These are phyloP conservation scores for Botrytis squamosa DNA, from an alignment of 2,329 filamentous ascomycete species.

Conservation along the genomic window DNA sequence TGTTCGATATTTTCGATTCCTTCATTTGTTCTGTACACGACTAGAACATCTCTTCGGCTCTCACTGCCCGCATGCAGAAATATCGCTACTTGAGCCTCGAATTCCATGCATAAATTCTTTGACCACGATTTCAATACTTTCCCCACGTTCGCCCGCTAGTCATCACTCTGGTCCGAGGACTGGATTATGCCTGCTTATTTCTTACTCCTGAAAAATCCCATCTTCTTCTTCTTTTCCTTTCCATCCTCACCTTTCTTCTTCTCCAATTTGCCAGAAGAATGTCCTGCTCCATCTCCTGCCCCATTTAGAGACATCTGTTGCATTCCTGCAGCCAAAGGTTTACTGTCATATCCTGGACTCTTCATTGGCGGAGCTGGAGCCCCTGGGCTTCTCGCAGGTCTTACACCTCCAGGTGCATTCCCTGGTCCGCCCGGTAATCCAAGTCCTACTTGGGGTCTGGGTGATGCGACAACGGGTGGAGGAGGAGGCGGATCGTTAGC, in stretches of 20 bases:
- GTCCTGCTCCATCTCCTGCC: neutral
- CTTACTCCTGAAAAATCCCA: slow-evolving; percentile 58
- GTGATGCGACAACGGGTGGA: slow-evolving; percentile 36
- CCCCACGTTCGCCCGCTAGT: neutral
- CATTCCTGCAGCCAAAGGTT: slow-evolving; percentile 10
- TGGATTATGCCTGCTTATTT: slow-evolving; percentile 42
- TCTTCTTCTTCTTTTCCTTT: slow-evolving; percentile 55
- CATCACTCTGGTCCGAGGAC: neutral
- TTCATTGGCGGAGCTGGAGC: slow-evolving; percentile 16
- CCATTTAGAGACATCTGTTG: slow-evolving; percentile 18
- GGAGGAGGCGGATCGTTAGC: slow-evolving; percentile 56
- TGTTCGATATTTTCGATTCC: neutral
- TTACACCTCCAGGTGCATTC: neutral
- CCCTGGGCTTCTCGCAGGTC: slow-evolving; percentile 14
- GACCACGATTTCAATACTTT: neutral
- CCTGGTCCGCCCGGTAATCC: slow-evolving; percentile 10
- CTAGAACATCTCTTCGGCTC: neutral
- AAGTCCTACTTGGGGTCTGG: neutral
- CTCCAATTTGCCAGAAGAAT: slow-evolving; percentile 44
- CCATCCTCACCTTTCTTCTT: slow-evolving; percentile 47
- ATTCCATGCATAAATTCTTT: neutral
- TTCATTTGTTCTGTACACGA: neutral
- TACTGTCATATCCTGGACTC: slow-evolving; percentile 6
- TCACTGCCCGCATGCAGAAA: neutral
- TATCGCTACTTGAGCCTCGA: neutral